These are phyloP conservation scores for Monosporascus sp. DNA, from an alignment of 2,329 filamentous ascomycete species.

Conservation along the genomic window DNA sequence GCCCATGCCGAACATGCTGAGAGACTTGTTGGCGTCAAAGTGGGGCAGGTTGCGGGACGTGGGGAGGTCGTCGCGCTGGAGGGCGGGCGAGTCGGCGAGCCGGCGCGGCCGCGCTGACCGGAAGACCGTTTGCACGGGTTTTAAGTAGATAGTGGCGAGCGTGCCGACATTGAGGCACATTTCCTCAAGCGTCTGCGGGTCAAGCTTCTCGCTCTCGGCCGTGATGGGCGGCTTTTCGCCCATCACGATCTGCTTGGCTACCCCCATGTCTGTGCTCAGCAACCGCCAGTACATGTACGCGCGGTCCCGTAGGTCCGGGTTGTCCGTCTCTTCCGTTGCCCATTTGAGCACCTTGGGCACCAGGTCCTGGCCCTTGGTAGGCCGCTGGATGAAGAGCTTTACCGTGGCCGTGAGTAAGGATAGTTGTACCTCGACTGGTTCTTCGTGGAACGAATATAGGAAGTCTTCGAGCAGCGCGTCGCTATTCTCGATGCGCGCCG, in stretches of 20 bases:
- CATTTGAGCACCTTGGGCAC: slow-evolving; percentile 95
- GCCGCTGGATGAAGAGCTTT: slow-evolving; percentile 94
- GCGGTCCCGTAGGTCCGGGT: slow-evolving; percentile 89
- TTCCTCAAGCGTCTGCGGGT: slow-evolving; percentile 86
- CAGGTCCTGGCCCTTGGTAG: slow-evolving; percentile 87
- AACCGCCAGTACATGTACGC: slow-evolving; percentile 99
- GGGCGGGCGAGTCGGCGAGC: slow-evolving; percentile 74
- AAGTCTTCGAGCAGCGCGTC: slow-evolving; percentile 94
- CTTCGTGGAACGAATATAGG: slow-evolving; percentile 86
- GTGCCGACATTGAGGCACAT: slow-evolving; percentile 97
- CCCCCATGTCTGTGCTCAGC: slow-evolving; percentile 82
- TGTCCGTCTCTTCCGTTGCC: slow-evolving; percentile 99
- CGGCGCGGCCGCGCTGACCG: slow-evolving; percentile 76
- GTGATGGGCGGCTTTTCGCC: slow-evolving; percentile 95
- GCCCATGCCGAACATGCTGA: slow-evolving; percentile 53
- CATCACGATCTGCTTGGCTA: slow-evolving; percentile 88
- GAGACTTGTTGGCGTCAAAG: slow-evolving; percentile 52
- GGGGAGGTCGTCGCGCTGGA: slow-evolving; percentile 67
- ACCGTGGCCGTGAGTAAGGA: slow-evolving; percentile 93
- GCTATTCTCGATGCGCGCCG: slow-evolving; percentile 93
- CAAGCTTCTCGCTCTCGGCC: slow-evolving; percentile 90
- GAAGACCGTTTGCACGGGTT: slow-evolving; percentile 96
- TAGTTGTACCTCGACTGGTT: slow-evolving; percentile 91
- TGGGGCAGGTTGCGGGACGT: slow-evolving; percentile 44
- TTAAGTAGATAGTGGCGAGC: slow-evolving; percentile 93